A percentile compares a stretch with the other conserved stretches of the same genome.
Conservation (phyloP, 495 filamentous ascomycete species). For the Letharia columbiana region DNA sequence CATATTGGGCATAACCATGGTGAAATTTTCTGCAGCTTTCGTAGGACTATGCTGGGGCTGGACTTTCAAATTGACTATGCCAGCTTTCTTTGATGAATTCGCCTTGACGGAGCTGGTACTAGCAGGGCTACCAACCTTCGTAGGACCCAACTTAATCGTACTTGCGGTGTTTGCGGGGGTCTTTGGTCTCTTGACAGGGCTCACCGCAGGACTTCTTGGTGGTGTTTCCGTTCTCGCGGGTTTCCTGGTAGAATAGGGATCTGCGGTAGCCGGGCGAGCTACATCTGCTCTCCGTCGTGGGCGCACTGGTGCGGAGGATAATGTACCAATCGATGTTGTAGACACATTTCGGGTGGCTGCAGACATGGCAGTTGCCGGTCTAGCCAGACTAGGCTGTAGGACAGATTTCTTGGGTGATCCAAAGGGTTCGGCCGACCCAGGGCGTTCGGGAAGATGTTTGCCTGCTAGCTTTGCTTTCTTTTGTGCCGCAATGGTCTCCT, state of each 20-base stretch:
- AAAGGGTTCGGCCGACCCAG: slow-evolving; percentile 64
- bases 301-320: slow-evolving; percentile 53
- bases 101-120: slow-evolving; percentile 1
- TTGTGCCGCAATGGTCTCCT: slow-evolving; percentile 74
- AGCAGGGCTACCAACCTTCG: slow-evolving; percentile 17
- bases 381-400: slow-evolving; percentile 5
- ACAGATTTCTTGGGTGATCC: slow-evolving; percentile 46
- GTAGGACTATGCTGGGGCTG: slow-evolving; percentile 16
- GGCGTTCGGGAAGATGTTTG: slow-evolving; percentile 55
- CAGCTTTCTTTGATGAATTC: slow-evolving; percentile 9
- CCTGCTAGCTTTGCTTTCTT: slow-evolving; percentile 57
- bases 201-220: slow-evolving; percentile 35
- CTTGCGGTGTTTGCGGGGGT: slow-evolving; percentile 18
- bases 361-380: slow-evolving; percentile 21
- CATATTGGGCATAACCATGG: slow-evolving; percentile 15
- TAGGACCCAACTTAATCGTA: slow-evolving; percentile 12
- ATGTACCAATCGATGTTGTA: slow-evolving; percentile 31
- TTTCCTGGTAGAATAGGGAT: slow-evolving; percentile 35
- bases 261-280: slow-evolving; percentile 48
- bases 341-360: slow-evolving; percentile 27
- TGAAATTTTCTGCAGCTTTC: slow-evolving; percentile 21
- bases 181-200: slow-evolving; percentile 35
- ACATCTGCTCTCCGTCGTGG: slow-evolving; percentile 46
- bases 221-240: slow-evolving; percentile 33
- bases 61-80: neutral